These are phyloP conservation scores for Pseudotulostoma volvatum DNA, from an alignment of 495 filamentous ascomycete species.

Conservation along the genomic window DNA sequence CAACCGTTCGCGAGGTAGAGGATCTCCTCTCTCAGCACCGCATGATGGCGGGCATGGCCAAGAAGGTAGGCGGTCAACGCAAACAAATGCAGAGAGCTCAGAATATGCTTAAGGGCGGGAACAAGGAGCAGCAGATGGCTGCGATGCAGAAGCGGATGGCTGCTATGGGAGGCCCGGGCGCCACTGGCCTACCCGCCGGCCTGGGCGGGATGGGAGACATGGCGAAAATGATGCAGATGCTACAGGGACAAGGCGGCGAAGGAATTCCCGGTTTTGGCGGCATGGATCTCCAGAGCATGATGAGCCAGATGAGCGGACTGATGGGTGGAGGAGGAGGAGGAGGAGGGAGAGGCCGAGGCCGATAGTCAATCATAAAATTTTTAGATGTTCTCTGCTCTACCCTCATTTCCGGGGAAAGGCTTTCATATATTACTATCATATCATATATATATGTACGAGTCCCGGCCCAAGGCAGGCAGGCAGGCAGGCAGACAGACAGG, in stretches of 20 bases:
- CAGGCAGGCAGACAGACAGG: too few species aligned
- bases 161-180: constrained; percentile 64
- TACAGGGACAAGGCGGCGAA: constrained; percentile 30
- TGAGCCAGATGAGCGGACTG: constrained; percentile 65
- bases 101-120: constrained; percentile 71
- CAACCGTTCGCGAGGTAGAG: constrained; percentile 85
- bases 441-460: too few species aligned
- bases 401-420: too few species aligned
- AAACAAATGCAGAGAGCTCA: constrained; percentile 93
- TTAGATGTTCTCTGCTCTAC: neutral
- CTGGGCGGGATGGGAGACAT: constrained; percentile 56
- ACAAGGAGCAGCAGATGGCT: constrained; percentile 84
- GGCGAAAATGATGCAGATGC: constrained; percentile 70
- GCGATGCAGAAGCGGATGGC: constrained; percentile 94
- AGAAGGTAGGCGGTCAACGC: constrained; percentile 93
- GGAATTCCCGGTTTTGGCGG: constrained; percentile 41
- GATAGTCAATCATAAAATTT: constrained; percentile 11
- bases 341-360: constrained; percentile 24
- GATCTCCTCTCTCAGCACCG: constrained; percentile 93
- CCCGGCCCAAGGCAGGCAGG: too few species aligned
- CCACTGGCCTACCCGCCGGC: constrained; percentile 28
- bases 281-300: constrained; percentile 71
- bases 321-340: constrained; percentile 36
- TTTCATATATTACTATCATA: too few species aligned
- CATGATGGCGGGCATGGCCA: constrained; percentile 99